Evolutionary conservation across 2,329 filamentous ascomycete species (phyloP).

Genomic region (Microsporum ferrugineum): DNA sequence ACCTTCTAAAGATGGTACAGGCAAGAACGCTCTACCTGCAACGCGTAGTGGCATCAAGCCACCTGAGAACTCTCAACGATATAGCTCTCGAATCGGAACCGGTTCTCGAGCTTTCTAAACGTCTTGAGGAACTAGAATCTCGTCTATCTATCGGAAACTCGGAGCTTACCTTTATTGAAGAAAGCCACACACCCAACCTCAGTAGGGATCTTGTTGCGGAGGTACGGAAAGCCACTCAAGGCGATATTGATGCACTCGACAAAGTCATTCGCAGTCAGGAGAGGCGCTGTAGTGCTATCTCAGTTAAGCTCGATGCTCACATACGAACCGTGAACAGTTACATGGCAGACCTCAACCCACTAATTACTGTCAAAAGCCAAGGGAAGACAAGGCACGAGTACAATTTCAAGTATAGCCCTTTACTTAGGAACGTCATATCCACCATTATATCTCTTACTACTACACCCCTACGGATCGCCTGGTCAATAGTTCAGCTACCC

Average conservation of each 20-base stretch:
- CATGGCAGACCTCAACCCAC: slow-evolving; percentile 63
- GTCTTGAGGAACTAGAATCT: slow-evolving; percentile 59
- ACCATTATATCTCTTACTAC: not conserved
- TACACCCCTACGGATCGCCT: not conserved
- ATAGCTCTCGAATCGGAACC: slow-evolving; percentile 12
- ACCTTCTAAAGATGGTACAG: slow-evolving; percentile 69
- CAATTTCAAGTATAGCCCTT: not conserved
- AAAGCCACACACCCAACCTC: slow-evolving; percentile 16
- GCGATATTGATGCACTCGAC: slow-evolving; percentile 78
- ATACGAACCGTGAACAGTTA: slow-evolving; percentile 61
- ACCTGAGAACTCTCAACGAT: slow-evolving; percentile 24
- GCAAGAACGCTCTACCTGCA: slow-evolving; percentile 72
- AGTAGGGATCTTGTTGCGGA: slow-evolving; percentile 15
- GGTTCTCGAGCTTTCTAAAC: slow-evolving; percentile 49
- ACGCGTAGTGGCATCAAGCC: slow-evolving; percentile 44
- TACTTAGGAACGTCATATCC: not conserved
- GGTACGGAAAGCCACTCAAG: not conserved
- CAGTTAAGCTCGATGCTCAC: slow-evolving; percentile 55
- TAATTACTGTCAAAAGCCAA: slow-evolving; percentile 43
- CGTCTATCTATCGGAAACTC: slow-evolving; percentile 28
- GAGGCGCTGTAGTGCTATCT: slow-evolving; percentile 67
- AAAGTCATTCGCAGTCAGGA: slow-evolving; percentile 84
- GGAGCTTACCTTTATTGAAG: not conserved
- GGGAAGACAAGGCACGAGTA: not conserved
- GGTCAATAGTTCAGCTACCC: not conserved